These are phyloP conservation scores for Pterula multifida DNA, from an alignment of 1,284 basidiomycete species.

Conservation along the genomic window DNA sequence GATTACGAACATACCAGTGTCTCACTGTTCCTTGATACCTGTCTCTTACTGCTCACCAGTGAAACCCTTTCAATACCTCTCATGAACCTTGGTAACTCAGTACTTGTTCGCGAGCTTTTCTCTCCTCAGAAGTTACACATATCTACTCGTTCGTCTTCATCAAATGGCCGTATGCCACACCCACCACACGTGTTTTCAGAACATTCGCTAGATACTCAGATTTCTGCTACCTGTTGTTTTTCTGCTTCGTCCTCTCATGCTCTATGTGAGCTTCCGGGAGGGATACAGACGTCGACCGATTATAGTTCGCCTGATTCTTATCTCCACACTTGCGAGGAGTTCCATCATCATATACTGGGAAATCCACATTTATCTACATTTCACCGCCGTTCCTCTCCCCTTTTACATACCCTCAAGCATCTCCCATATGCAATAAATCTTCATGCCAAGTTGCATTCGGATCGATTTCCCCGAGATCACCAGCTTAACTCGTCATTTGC, in stretches of 20 bases:
- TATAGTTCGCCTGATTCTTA: background rate
- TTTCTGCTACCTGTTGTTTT: too few relatives aligned
- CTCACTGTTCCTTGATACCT: background rate
- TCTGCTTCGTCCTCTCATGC: too few relatives aligned
- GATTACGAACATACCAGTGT: background rate
- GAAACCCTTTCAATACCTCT: background rate
- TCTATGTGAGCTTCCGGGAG: too few relatives aligned
- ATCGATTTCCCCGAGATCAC: conserved; percentile 51
- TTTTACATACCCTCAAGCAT: too few relatives aligned
- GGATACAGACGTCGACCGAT: background rate
- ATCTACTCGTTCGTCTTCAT: too few relatives aligned
- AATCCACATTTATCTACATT: too few relatives aligned
- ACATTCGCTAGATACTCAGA: background rate
- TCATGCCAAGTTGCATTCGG: conserved; percentile 34
- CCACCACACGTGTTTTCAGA: background rate
- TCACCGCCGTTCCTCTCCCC: too few relatives aligned
- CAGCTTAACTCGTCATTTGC: conserved; percentile 57
- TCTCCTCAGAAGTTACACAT: background rate
- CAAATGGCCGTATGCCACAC: too few relatives aligned
- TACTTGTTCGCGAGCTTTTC: background rate
- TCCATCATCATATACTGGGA: background rate
- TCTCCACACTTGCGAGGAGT: background rate
- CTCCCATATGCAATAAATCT: too few relatives aligned
- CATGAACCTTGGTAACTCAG: background rate
- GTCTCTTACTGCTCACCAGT: background rate